Evolutionary conservation across 305 asterid genomes (phyloP), one percentile per base, ranked within the genome.

Genomic region (Fraxinus sp.): DNA sequence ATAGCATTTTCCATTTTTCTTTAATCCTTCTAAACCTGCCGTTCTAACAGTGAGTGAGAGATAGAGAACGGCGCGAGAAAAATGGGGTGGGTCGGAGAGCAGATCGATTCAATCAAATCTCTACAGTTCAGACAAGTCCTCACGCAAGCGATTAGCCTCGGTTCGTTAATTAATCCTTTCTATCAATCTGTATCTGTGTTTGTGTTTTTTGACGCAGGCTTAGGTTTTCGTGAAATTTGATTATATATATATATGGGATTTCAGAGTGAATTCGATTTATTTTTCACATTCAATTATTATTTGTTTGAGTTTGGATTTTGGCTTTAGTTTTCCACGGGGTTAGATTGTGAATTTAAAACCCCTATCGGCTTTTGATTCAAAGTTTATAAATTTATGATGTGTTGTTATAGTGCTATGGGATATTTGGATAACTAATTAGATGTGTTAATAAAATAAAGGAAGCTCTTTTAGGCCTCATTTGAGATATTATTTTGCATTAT

Each of bases 51-150:
- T 37, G 71, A 66, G 36, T 16, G 79, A 30, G 74, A 13, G 6
- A 33, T 16, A 66, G 8, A 36, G 76, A 81, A 10, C 33, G 36
- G 43, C 52, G 79, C 78, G 71, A 79, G 28, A 28, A 71, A 85
- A 36, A 95, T 96, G 99, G 99, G 93, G 59, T 94, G 98, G 99
- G 90, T 96, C 85, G 92, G 95, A 43, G 98, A 96, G 80, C 99
- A 96, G 86, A 91, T 96, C 87, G 98, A 94, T 81, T 94, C 99
- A 1, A 62, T 96, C 83, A 96, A 91, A 87, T 94, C 99, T 33
- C 75, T 94, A 76, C 92, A 94, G 79, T 86, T 91, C 86, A 88
- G 99, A 84, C 99, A 94, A 90, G 87, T 89, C 64, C 86, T 94
- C 79, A 92, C 94, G 70, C 99, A 96, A 86, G 92, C 91, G 74